Conservation (phyloP, 495 filamentous ascomycete species). For the Melanomma pulvis-pyrius region DNA sequence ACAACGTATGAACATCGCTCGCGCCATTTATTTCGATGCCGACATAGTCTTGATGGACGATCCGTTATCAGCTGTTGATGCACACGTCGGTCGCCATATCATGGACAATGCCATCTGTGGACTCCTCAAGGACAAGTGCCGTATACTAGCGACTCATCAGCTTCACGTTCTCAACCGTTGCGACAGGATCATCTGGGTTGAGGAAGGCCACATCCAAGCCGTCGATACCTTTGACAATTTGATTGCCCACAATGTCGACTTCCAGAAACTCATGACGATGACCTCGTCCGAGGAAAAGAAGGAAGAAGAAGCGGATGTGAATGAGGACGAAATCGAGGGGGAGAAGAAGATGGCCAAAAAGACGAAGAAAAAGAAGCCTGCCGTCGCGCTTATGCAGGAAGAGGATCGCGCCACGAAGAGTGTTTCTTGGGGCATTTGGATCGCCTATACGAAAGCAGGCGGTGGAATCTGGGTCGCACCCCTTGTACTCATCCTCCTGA, state of each 20-base stretch:
- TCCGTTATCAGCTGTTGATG: conserved; percentile 57
- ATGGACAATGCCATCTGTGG: conserved; percentile 95
- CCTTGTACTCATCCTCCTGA: conserved; percentile 64
- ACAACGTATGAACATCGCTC: conserved; percentile 68
- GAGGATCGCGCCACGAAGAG: conserved; percentile 84
- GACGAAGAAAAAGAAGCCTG: conserved; percentile 59
- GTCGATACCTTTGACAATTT: conserved; percentile 87
- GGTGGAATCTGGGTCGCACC: conserved; percentile 73
- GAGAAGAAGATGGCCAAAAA: conserved; percentile 59
- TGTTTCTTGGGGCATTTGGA: conserved; percentile 82
- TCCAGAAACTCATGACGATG: conserved; percentile 79
- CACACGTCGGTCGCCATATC: conserved; percentile 77
- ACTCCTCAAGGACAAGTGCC: conserved; percentile 81
- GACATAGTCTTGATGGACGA: conserved; percentile 58
- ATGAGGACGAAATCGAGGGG: conserved; percentile 49
- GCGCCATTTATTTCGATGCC: conserved; percentile 58
- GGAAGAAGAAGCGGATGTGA: conserved; percentile 47
- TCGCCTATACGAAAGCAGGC: conserved; percentile 76
- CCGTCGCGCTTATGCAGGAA: conserved; percentile 77
- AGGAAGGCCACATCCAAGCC: conserved; percentile 77
- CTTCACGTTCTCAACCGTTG: conserved; percentile 88
- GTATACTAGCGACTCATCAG: conserved; percentile 93
- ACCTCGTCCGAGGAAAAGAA: conserved; percentile 73
- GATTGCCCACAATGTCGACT: conserved; percentile 72
- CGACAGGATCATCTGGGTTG: conserved; percentile 89